phyloP scores from a whole-genome alignment of 2,329 filamentous ascomycete genomes.

The Talaromyces sp. region DNA sequence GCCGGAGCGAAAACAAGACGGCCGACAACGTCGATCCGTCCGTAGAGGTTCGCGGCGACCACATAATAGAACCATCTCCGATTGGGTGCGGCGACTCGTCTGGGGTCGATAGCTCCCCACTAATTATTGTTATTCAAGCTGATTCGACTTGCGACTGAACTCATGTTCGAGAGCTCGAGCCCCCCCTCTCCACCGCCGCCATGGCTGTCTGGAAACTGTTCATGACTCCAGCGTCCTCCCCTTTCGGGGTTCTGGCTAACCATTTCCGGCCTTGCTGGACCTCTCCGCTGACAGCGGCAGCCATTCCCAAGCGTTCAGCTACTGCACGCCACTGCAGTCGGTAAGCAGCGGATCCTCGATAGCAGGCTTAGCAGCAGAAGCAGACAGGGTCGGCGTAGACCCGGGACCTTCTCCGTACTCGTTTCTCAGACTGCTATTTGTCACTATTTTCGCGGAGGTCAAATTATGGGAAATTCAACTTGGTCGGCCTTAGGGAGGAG shows the following conservation, averaged over 20 bases:
- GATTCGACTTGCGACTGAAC: constrained; percentile 1
- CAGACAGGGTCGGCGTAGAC: constrained; percentile 4
- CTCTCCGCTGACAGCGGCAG: constrained; percentile 21
- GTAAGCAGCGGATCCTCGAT: constrained; percentile 12
- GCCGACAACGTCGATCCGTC: constrained; percentile 8
- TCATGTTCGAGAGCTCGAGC: constrained; percentile 7
- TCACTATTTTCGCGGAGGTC: neutral
- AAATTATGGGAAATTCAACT: neutral
- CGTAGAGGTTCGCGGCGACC: neutral
- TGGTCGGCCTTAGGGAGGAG: neutral
- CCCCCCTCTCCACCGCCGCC: constrained; percentile 13
- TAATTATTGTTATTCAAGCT: neutral
- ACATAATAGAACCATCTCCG: constrained; percentile 10
- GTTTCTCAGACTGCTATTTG: neutral
- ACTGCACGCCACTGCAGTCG: constrained; percentile 26
- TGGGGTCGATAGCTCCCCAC: constrained; percentile 8
- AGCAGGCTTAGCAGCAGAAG: constrained; percentile 9
- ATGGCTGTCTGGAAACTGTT: constrained; percentile 5
- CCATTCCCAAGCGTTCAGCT: constrained; percentile 21
- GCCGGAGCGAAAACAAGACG: constrained; percentile 6
- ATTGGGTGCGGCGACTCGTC: constrained; percentile 20
- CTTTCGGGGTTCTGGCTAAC: constrained; percentile 12
- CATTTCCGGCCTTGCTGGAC: constrained; percentile 13
- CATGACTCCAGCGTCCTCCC: neutral
- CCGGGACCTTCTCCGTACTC: neutral